phyloP scores from a whole-genome alignment of 2,329 filamentous ascomycete genomes.

The Ophiostoma sp. region DNA sequence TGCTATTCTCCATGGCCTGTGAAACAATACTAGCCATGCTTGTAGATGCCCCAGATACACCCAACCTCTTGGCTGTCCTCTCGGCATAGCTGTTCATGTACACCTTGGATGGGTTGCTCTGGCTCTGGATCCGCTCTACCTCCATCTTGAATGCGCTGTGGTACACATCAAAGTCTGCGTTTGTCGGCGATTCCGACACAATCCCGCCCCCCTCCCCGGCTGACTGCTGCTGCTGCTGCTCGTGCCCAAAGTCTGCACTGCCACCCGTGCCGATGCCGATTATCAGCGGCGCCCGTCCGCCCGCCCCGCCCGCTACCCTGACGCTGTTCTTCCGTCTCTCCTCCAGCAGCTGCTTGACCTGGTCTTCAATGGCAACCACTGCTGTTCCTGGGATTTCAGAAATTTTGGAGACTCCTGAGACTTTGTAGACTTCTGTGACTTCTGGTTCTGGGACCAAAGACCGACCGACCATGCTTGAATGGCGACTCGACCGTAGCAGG shows the following conservation, averaged over 20 bases:
- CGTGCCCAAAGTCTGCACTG: slow-evolving; percentile 32
- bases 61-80: neutral
- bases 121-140: slow-evolving; percentile 61
- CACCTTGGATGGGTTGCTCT: slow-evolving; percentile 38
- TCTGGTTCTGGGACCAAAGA: neutral
- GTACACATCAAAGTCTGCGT: slow-evolving; percentile 82
- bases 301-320: slow-evolving; percentile 51
- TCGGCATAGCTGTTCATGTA: slow-evolving; percentile 45
- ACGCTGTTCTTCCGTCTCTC: slow-evolving; percentile 43
- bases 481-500: slow-evolving; percentile 48
- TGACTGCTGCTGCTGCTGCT: neutral
- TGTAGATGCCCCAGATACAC: neutral
- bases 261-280: slow-evolving; percentile 70
- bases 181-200: slow-evolving; percentile 79
- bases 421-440: no score
- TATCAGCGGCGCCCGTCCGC: slow-evolving; percentile 59
- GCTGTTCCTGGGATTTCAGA: neutral
- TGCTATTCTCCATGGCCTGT: neutral
- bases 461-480: neutral
- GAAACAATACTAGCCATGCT: slow-evolving; percentile 3
- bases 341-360: slow-evolving; percentile 47
- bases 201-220: slow-evolving; percentile 31
- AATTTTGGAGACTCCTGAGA: neutral
- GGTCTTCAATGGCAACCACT: slow-evolving; percentile 31
- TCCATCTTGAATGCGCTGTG: slow-evolving; percentile 82